phyloP scores from a whole-genome alignment of 2,329 filamentous ascomycete species.

The Colletotrichum australisinense region DNA sequence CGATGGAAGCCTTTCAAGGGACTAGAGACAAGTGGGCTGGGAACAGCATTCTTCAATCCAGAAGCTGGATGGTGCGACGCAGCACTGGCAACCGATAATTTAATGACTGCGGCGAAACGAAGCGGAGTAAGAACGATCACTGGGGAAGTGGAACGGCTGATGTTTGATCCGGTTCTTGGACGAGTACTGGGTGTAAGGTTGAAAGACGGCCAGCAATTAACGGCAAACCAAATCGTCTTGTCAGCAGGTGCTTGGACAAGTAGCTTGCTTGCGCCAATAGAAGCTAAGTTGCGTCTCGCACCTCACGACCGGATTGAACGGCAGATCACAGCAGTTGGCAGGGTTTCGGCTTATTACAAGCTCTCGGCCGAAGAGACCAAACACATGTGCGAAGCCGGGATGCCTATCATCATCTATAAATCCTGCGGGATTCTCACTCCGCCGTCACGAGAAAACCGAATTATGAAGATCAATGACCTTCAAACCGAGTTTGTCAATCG shows the following conservation, averaged over 20 bases:
- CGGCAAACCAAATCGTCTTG: conserved; percentile 62
- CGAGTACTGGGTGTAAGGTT: neutral
- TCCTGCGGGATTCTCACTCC: conserved; percentile 6
- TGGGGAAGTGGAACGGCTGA: neutral
- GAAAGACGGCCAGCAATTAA: neutral
- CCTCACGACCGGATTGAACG: conserved; percentile 11
- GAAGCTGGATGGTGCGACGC: conserved; percentile 28
- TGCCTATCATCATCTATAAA: conserved; percentile 12
- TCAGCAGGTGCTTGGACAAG: conserved; percentile 65
- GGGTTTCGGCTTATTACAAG: conserved; percentile 15
- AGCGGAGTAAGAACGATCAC: conserved; percentile 12
- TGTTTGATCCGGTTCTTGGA: neutral
- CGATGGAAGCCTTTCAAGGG: neutral
- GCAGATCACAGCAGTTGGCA: conserved; percentile 21
- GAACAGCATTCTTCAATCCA: conserved; percentile 17
- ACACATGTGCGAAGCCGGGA: neutral
- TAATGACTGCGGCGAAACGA: conserved; percentile 17
- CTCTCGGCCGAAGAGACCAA: conserved; percentile 1
- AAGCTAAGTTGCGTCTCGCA: neutral
- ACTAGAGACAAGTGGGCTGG: neutral
- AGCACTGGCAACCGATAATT: conserved; percentile 3
- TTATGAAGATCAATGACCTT: conserved; percentile 22
- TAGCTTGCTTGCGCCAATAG: conserved; percentile 55
- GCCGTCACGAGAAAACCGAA: conserved; percentile 14
- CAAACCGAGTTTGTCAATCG: conserved; percentile 21